phyloP scores from a whole-genome alignment of 768 basidiomycete species.

The Tylopilus rubrobrunneus region DNA sequence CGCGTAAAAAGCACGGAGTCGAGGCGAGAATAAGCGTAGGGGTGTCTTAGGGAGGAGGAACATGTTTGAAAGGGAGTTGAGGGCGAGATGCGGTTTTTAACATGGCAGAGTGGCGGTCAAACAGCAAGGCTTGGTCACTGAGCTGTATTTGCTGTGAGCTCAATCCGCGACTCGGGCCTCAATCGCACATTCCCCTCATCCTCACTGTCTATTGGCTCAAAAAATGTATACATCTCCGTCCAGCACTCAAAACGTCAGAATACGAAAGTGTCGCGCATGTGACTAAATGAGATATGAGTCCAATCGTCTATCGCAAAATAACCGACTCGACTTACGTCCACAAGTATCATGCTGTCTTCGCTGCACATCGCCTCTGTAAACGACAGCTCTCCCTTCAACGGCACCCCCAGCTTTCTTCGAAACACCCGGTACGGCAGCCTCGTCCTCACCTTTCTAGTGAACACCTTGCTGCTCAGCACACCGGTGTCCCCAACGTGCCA shows the following conservation, averaged over 20 bases:
- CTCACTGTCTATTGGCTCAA: background rate
- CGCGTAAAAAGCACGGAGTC: constrained; percentile 53
- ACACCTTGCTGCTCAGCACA: constrained; percentile 33
- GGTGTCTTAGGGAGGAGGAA: constrained; percentile 10
- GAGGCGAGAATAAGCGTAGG: constrained; percentile 30
- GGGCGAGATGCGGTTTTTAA: constrained; percentile 16
- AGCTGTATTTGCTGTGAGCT: constrained; percentile 29
- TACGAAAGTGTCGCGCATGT: constrained; percentile 22
- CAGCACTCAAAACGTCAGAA: constrained; percentile 26
- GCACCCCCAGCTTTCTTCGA: constrained; percentile 19
- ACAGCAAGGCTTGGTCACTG: constrained; percentile 14
- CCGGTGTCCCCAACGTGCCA: constrained; percentile 25
- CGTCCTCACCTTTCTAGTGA: constrained; percentile 40
- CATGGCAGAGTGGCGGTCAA: constrained; percentile 5
- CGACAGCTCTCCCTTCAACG: constrained; percentile 1
- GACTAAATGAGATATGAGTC: constrained; percentile 12
- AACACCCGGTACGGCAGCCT: constrained; percentile 44
- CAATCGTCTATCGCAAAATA: background rate
- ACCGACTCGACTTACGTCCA: constrained; percentile 36
- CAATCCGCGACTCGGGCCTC: constrained; percentile 25
- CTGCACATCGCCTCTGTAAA: constrained; percentile 45
- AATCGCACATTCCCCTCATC: constrained; percentile 20
- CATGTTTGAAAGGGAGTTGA: constrained; percentile 12
- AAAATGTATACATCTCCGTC: background rate
- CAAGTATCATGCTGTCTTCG: constrained; percentile 53